These are phyloP conservation scores for Xylaria flabelliformis DNA, from an alignment of 495 filamentous ascomycete species.

Conservation along the genomic window DNA sequence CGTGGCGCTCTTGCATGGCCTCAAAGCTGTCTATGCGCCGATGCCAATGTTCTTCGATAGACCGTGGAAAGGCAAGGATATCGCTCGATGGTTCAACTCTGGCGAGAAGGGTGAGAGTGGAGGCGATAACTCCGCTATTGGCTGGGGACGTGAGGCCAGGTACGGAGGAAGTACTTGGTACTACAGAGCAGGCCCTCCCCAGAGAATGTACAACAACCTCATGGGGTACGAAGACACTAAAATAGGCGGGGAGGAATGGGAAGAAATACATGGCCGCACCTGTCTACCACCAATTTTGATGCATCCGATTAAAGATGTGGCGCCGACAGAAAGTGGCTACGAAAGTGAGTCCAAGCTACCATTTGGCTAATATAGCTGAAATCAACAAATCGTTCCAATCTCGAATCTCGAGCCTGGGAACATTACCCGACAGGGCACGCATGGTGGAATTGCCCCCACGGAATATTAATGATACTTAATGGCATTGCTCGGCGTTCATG, in stretches of 20 bases:
- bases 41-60: slow-evolving; percentile 74
- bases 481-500: slow-evolving; percentile 29
- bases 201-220: slow-evolving; percentile 67
- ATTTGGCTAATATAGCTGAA: slow-evolving; percentile 23
- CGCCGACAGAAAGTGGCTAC: slow-evolving; percentile 49
- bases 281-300: slow-evolving; percentile 64
- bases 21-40: slow-evolving; percentile 72
- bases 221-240: slow-evolving; percentile 62
- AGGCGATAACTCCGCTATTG: slow-evolving; percentile 55
- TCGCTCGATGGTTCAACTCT: slow-evolving; percentile 69
- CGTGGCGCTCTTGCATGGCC: slow-evolving; percentile 69
- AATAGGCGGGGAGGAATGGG: slow-evolving; percentile 60
- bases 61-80: slow-evolving; percentile 60
- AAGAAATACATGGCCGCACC: slow-evolving; percentile 55
- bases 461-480: slow-evolving; percentile 21
- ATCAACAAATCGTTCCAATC: neutral
- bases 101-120: slow-evolving; percentile 56
- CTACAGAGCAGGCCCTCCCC: slow-evolving; percentile 58
- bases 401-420: neutral
- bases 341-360: slow-evolving; percentile 42
- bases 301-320: slow-evolving; percentile 61
- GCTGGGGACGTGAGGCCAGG: slow-evolving; percentile 59
- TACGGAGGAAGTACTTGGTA: slow-evolving; percentile 67
- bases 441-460: neutral
- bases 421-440: neutral